These are phyloP conservation scores for Fusarium compactum DNA, from an alignment of 2,329 filamentous ascomycete genomes.

Conservation along the genomic window DNA sequence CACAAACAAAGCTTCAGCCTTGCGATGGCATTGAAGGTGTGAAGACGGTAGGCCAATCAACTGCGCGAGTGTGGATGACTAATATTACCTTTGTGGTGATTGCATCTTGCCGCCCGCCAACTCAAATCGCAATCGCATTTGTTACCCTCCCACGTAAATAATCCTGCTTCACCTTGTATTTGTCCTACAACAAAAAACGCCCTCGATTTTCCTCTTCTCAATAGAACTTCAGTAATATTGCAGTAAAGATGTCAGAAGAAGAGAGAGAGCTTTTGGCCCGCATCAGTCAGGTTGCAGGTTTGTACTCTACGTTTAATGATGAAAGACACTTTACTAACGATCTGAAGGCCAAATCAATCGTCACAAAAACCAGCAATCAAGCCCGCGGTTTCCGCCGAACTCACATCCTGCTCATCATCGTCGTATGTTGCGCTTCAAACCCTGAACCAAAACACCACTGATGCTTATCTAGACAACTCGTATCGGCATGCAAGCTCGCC, in stretches of 20 bases:
- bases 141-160: background rate
- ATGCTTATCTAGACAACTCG: slow-evolving; percentile 47
- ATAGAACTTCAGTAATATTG: background rate
- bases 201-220: background rate
- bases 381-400: slow-evolving; percentile 49
- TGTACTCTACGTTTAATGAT: slow-evolving; percentile 36
- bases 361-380: slow-evolving; percentile 74
- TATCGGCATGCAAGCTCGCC: slow-evolving; percentile 51
- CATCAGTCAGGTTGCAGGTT: slow-evolving; percentile 66
- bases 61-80: slow-evolving; percentile 33
- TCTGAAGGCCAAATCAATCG: slow-evolving; percentile 80
- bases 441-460: slow-evolving; percentile 5
- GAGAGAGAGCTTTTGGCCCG: slow-evolving; percentile 66
- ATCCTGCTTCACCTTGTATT: slow-evolving; percentile 2
- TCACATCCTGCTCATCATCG: slow-evolving; percentile 50
- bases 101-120: slow-evolving; percentile 29
- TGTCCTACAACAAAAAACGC: slow-evolving; percentile 1
- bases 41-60: slow-evolving; percentile 36
- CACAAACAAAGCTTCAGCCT: slow-evolving; percentile 39
- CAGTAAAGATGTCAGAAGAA: slow-evolving; percentile 59
- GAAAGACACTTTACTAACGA: slow-evolving; percentile 40
- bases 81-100: slow-evolving; percentile 38
- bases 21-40: slow-evolving; percentile 24
- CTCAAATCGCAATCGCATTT: slow-evolving; percentile 5
- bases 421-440: slow-evolving; percentile 49